phyloP scores from a whole-genome alignment of 208 protist genomes.

The Leptomonas pyrrhocoris region DNA sequence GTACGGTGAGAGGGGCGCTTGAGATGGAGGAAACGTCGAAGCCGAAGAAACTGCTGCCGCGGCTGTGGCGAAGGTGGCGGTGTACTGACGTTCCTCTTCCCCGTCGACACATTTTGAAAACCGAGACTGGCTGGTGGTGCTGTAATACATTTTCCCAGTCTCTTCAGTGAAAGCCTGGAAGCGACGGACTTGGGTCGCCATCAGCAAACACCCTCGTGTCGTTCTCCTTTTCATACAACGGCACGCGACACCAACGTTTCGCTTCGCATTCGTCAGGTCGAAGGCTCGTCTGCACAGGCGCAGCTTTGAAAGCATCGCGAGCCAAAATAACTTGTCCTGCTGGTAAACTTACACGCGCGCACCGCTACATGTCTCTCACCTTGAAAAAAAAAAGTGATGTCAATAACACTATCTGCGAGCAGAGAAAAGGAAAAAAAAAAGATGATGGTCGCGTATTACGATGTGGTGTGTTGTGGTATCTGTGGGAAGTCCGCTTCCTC shows the following conservation, averaged over 20 bases:
- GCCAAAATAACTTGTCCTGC: neutral
- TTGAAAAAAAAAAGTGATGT: no score
- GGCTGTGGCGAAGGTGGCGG: neutral
- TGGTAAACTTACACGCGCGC: no score
- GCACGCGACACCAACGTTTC: neutral
- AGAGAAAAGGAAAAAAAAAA: neutral
- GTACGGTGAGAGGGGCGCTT: neutral
- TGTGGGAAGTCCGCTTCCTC: no score
- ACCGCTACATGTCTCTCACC: neutral
- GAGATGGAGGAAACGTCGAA: neutral
- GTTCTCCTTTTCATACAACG: neutral
- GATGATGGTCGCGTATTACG: no score
- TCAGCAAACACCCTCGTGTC: neutral
- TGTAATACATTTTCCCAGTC: neutral
- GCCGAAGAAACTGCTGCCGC: neutral
- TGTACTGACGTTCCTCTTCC: slow-evolving; percentile 7
- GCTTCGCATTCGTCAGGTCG: neutral
- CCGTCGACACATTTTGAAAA: neutral
- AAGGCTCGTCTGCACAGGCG: neutral
- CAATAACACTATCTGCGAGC: no score
- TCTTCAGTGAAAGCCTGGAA: no score
- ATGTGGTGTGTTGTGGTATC: no score
- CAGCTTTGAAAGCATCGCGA: slow-evolving; percentile 1
- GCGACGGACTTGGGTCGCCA: neutral
- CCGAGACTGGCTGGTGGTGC: neutral